These are phyloP conservation scores for Endogone sp. DNA, from an alignment of 192 early-diverging fungal genomes.

Conservation along the genomic window DNA sequence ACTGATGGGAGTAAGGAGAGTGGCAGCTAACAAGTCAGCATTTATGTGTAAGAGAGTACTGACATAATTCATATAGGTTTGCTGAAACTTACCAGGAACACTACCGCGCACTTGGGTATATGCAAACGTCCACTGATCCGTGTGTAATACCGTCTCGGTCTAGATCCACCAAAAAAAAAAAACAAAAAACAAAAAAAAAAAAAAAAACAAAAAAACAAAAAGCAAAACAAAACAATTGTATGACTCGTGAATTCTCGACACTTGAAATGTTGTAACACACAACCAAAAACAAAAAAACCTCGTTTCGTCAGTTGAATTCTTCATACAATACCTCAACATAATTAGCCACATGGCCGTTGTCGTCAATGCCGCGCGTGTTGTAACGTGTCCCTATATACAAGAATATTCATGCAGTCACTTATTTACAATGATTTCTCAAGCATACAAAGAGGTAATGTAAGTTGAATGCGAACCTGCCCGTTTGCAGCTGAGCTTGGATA, in stretches of 20 bases:
- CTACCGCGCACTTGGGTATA: slow-evolving; percentile 87
- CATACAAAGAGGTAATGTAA: slow-evolving; percentile 27
- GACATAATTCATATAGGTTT: too few species aligned
- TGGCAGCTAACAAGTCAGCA: background rate
- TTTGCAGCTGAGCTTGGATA: slow-evolving; percentile 77
- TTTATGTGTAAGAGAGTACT: too few species aligned
- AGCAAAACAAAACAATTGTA: background rate
- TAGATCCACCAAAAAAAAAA: slow-evolving; percentile 19
- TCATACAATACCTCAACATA: slow-evolving; percentile 74
- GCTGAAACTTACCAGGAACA: slow-evolving; percentile 59
- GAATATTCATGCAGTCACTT: too few species aligned
- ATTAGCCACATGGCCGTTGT: slow-evolving; percentile 96
- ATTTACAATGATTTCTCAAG: slow-evolving; percentile 41
- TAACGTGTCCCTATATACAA: slow-evolving; percentile 76
- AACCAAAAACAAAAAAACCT: too few species aligned
- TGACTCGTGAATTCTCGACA: background rate
- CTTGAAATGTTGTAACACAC: background rate
- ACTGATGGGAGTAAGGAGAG: slow-evolving; percentile 29
- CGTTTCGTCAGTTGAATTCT: background rate
- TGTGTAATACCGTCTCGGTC: slow-evolving; percentile 81
- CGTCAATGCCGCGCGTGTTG: slow-evolving; percentile 93
- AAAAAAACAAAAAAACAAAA: too few species aligned
- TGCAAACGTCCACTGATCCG: slow-evolving; percentile 52
- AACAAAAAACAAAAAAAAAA: too few species aligned
- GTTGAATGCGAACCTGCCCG: slow-evolving; percentile 41